Percentiles rank a stretch among this genome's conserved stretches.
Evolutionary conservation across 73 alveolate species (phyloP).

Genomic region (Tetrahymena borealis): DNA sequence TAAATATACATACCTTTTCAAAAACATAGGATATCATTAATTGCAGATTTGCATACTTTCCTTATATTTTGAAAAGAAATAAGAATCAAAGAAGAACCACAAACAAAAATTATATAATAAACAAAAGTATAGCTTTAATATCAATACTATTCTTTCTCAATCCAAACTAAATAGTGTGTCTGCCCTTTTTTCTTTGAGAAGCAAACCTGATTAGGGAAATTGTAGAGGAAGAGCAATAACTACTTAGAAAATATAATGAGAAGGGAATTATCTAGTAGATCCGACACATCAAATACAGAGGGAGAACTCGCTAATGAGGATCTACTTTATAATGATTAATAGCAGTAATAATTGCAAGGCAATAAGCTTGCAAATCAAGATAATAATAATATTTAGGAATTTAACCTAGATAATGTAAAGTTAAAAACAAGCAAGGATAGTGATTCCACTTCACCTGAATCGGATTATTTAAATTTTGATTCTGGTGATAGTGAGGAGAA

Average conservation of each 20-base stretch:
- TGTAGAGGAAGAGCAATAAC: not conserved
- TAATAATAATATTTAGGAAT: too few relatives aligned
- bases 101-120: too few relatives aligned
- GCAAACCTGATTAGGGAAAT: not conserved
- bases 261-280: not conserved
- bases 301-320: not conserved
- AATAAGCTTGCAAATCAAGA: too few relatives aligned
- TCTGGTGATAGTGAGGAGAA: not conserved
- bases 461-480: not conserved
- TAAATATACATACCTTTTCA: too few relatives aligned
- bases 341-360: too few relatives aligned
- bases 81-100: too few relatives aligned
- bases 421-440: not conserved
- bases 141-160: too few relatives aligned
- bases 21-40: too few relatives aligned
- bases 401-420: not conserved
- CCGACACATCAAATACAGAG: not conserved
- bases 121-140: too few relatives aligned
- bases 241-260: not conserved
- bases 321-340: not conserved
- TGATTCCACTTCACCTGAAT: not conserved
- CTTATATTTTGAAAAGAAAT: too few relatives aligned
- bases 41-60: too few relatives aligned
- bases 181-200: not conserved
- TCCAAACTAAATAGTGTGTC: too few relatives aligned